These are phyloP conservation scores for Daldinia vernicosa DNA, from an alignment of 495 filamentous ascomycete genomes.

Conservation along the genomic window DNA sequence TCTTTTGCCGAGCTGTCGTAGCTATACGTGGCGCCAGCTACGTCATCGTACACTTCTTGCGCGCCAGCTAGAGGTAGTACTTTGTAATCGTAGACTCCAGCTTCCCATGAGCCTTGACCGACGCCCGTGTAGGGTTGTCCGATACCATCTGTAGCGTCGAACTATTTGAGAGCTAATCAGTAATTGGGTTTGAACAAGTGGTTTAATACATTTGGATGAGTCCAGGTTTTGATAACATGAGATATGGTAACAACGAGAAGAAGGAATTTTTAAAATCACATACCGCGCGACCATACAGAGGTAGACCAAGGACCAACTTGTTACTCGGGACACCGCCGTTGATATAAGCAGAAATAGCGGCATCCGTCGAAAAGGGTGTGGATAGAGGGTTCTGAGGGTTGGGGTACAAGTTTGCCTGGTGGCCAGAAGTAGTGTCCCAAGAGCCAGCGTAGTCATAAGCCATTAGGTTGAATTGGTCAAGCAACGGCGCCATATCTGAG, in stretches of 20 bases:
- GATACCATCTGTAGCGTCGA: conserved; percentile 72
- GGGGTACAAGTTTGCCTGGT: conserved; percentile 79
- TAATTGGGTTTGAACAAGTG: neutral
- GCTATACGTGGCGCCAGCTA: conserved; percentile 70
- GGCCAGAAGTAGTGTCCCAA: conserved; percentile 72
- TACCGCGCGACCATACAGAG: conserved; percentile 76
- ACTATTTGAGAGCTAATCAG: conserved; percentile 40
- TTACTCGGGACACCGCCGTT: conserved; percentile 63
- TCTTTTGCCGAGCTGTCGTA: conserved; percentile 67
- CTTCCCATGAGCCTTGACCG: conserved; percentile 72
- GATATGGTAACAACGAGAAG: neutral
- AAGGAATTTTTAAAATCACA: neutral
- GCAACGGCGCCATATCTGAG: conserved; percentile 66
- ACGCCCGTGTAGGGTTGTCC: conserved; percentile 71
- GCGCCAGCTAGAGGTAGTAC: conserved; percentile 62
- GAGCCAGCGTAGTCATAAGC: conserved; percentile 76
- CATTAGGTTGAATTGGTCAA: conserved; percentile 93
- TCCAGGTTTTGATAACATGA: too few species aligned
- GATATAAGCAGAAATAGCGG: conserved; percentile 75
- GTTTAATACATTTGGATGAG: neutral
- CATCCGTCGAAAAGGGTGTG: conserved; percentile 75
- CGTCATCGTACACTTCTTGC: conserved; percentile 55
- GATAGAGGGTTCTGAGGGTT: conserved; percentile 55
- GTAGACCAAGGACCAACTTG: conserved; percentile 87
- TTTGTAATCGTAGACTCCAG: conserved; percentile 87